phyloP scores from a whole-genome alignment of 768 basidiomycete genomes.

The Crassisporium funariophilum region DNA sequence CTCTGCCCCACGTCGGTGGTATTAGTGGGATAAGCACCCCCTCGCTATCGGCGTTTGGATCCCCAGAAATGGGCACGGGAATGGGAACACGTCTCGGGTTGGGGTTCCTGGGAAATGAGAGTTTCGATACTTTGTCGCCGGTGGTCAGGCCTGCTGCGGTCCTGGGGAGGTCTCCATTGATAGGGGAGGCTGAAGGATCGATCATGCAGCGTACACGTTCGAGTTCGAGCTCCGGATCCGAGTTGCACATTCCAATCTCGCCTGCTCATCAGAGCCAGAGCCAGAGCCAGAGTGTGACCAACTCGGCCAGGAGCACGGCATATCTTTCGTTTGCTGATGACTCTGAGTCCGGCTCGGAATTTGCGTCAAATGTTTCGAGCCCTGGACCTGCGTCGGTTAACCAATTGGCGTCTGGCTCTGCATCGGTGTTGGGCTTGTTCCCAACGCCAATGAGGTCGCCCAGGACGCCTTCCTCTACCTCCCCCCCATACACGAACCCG shows the following conservation, averaged over 20 bases:
- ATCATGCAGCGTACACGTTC: too few relatives aligned
- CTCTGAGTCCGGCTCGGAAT: slow-evolving; percentile 8
- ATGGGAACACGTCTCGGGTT: slow-evolving; percentile 9
- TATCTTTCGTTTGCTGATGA: slow-evolving; percentile 19
- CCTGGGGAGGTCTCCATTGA: too few relatives aligned
- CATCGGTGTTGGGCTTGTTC: neutral
- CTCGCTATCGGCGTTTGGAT: slow-evolving; percentile 9
- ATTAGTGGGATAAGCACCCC: too few relatives aligned
- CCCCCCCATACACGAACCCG: neutral
- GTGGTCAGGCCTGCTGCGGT: neutral
- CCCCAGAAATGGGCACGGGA: neutral
- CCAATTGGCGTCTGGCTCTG: too few relatives aligned
- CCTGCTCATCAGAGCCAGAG: neutral
- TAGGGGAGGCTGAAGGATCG: too few relatives aligned
- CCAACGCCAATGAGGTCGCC: neutral
- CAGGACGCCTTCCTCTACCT: neutral
- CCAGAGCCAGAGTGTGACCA: slow-evolving; percentile 2
- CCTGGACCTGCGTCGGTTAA: neutral
- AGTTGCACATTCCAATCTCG: neutral
- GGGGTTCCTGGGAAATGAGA: slow-evolving; percentile 15
- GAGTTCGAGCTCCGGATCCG: neutral
- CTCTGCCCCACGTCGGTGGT: too few relatives aligned
- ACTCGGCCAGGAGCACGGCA: slow-evolving; percentile 13
- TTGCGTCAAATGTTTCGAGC: neutral
- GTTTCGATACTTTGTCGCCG: slow-evolving; percentile 19